Evolutionary conservation across 768 basidiomycete genomes (phyloP).

Genomic region (Rhizopogon vinicolor): DNA sequence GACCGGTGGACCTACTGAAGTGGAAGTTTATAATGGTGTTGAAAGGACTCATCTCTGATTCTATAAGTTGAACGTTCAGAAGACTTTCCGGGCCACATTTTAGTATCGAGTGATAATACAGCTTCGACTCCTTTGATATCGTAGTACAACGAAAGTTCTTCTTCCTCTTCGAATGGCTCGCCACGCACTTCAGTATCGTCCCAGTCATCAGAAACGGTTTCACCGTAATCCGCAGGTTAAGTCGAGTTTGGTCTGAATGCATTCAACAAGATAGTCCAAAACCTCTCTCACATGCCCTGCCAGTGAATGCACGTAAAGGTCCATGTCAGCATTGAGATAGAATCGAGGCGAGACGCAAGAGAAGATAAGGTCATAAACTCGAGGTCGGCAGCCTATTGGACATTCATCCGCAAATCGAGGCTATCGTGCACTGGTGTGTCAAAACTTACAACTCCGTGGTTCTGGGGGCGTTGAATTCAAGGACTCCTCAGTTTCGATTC

Average conservation of each 20-base stretch:
- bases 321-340: constrained; percentile 42
- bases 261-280: no score
- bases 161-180: background rate
- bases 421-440: background rate
- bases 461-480: background rate
- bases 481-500: no score
- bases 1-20: constrained; percentile 28
- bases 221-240: constrained; percentile 13
- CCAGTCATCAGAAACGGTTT: constrained; percentile 7
- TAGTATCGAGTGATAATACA: constrained; percentile 15
- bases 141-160: constrained; percentile 11
- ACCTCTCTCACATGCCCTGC: constrained; percentile 17
- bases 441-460: background rate
- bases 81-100: background rate
- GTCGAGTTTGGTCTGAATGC: constrained; percentile 14
- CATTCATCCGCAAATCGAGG: background rate
- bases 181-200: background rate
- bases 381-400: background rate
- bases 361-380: constrained; percentile 7
- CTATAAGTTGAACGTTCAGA: constrained; percentile 37
- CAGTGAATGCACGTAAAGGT: constrained; percentile 34
- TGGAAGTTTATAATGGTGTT: constrained; percentile 38
- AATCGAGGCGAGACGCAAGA: constrained; percentile 12
- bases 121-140: constrained; percentile 5
- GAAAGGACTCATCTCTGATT: constrained; percentile 26